phyloP scores from a whole-genome alignment of 2,329 filamentous ascomycete species.

The Phoma herbarum region DNA sequence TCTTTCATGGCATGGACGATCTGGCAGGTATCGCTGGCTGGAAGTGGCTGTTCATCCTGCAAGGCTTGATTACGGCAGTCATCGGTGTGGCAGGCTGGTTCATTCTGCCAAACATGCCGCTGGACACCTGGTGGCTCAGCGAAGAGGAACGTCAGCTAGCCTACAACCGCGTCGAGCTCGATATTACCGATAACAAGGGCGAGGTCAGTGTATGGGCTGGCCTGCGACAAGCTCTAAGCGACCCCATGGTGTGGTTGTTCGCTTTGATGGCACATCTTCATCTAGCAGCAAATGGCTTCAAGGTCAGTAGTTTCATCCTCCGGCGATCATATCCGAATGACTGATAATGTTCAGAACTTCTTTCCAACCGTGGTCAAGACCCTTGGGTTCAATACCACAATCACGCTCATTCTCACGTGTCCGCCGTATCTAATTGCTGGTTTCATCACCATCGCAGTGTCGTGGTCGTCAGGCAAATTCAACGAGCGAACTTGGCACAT shows the following conservation, averaged over 20 bases:
- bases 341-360: background rate
- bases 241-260: no score
- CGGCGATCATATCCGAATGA: background rate
- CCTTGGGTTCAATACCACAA: background rate
- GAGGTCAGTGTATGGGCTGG: no score
- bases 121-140: background rate
- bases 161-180: background rate
- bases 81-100: background rate
- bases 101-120: background rate
- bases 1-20: background rate
- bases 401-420: constrained; percentile 48
- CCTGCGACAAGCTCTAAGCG: no score
- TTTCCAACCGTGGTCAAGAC: background rate
- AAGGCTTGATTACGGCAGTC: background rate
- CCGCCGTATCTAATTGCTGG: constrained; percentile 60
- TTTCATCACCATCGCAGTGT: constrained; percentile 70
- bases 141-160: background rate
- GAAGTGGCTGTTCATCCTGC: background rate
- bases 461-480: constrained; percentile 75
- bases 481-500: constrained; percentile 77
- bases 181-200: no score
- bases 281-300: background rate
- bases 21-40: background rate
- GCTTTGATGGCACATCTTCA: no score
- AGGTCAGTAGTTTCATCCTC: background rate